Evolutionary conservation across 441 rosid genomes (phyloP).

Genomic region (Adansonia rubrostipa): DNA sequence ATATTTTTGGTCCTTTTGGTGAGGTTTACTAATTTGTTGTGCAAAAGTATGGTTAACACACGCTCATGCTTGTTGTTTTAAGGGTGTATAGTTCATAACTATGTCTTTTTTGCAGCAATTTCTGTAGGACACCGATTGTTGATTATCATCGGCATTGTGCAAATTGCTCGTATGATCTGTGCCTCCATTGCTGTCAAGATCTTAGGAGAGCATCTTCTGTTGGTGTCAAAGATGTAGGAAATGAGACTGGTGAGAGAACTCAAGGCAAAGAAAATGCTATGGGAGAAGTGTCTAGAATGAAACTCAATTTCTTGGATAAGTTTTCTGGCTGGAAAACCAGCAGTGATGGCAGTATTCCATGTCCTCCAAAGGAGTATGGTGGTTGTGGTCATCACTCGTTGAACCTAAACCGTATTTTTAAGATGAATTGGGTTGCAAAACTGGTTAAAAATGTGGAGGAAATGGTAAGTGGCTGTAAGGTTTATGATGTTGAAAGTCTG

Average conservation of each 20-base stretch:
- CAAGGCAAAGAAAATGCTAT: slow-evolving; percentile 34
- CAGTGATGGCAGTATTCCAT: slow-evolving; percentile 79
- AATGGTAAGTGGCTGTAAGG: slow-evolving; percentile 86
- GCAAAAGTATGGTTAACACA: neutral
- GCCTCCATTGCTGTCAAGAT: slow-evolving; percentile 94
- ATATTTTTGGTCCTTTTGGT: neutral
- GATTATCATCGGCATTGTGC: slow-evolving; percentile 95
- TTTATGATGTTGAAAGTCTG: slow-evolving; percentile 41
- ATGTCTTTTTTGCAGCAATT: slow-evolving; percentile 62
- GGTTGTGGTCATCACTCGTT: slow-evolving; percentile 76
- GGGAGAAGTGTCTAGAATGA: slow-evolving; percentile 39
- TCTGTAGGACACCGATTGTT: slow-evolving; percentile 88
- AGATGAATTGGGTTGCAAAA: slow-evolving; percentile 98
- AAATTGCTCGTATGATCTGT: slow-evolving; percentile 78
- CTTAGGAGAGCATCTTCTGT: slow-evolving; percentile 62
- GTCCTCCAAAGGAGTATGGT: slow-evolving; percentile 83
- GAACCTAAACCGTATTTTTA: slow-evolving; percentile 80
- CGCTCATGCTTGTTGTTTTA: slow-evolving; percentile 15
- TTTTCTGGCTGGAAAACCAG: slow-evolving; percentile 88
- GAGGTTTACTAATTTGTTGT: slow-evolving; percentile 15
- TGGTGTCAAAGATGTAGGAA: slow-evolving; percentile 35
- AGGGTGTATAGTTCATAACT: slow-evolving; percentile 7
- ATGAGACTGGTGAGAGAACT: slow-evolving; percentile 39
- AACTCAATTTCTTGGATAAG: slow-evolving; percentile 54
- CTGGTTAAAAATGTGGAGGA: slow-evolving; percentile 94